Percentiles rank a stretch among this genome's conserved stretches.
Evolutionary conservation across 2,329 filamentous ascomycete species (phyloP).

Genomic region (Thermomyces lanuginosus): DNA sequence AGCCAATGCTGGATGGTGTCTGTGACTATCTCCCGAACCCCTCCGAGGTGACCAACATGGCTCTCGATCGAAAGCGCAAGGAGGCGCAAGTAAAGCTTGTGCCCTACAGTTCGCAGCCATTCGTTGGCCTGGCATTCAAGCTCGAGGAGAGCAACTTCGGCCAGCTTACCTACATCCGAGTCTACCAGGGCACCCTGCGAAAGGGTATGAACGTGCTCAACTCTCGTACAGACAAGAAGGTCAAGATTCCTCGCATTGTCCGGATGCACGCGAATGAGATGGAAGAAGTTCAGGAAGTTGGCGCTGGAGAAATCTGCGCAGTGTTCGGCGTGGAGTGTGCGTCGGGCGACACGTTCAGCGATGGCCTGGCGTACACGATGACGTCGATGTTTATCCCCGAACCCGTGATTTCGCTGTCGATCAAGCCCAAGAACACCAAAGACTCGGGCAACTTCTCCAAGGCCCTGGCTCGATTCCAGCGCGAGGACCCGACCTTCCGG

Average conservation of each 20-base stretch:
- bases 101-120: conserved; percentile 83
- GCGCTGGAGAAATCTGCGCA: conserved; percentile 93
- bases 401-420: conserved; percentile 92
- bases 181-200: conserved; percentile 81
- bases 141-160: conserved; percentile 98
- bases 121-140: conserved; percentile 94
- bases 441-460: conserved; percentile 93
- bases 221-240: conserved; percentile 83
- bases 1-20: conserved; percentile 92
- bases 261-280: conserved; percentile 99
- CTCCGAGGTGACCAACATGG: conserved; percentile 71
- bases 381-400: conserved; percentile 94
- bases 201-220: conserved; percentile 90
- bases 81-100: conserved; percentile 76
- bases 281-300: conserved; percentile 87
- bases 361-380: conserved; percentile 91
- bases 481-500: conserved; percentile 94
- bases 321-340: conserved; percentile 97
- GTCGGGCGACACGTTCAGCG: conserved; percentile 94
- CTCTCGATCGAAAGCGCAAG: conserved; percentile 62
- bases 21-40: conserved; percentile 94
- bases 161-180: conserved; percentile 93
- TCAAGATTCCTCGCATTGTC: conserved; percentile 91
- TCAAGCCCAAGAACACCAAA: conserved; percentile 85
- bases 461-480: conserved; percentile 96